These are phyloP conservation scores for Globisporangium iwayamae DNA, from an alignment of 352 stramenopile genomes.

Conservation along the genomic window DNA sequence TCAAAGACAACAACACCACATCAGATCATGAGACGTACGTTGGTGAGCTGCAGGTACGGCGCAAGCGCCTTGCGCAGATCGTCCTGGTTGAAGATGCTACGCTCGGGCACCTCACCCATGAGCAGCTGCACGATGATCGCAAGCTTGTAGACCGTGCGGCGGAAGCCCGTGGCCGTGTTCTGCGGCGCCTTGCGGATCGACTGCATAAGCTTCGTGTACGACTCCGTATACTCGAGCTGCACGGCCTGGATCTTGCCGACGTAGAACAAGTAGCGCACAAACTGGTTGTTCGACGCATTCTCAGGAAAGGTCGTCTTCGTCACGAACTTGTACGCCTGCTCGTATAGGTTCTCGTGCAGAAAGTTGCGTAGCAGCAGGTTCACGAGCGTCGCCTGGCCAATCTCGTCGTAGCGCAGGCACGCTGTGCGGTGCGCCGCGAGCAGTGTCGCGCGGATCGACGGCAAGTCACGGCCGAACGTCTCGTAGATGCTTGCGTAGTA, in stretches of 20 bases:
- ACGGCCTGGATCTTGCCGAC: slow-evolving; percentile 94
- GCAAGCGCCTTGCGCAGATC: slow-evolving; percentile 87
- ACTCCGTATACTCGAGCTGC: slow-evolving; percentile 97
- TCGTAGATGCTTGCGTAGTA: slow-evolving; percentile 80
- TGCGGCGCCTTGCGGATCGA: slow-evolving; percentile 95
- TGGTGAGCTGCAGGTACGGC: slow-evolving; percentile 96
- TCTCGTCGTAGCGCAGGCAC: slow-evolving; percentile 88
- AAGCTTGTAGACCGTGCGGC: slow-evolving; percentile 95
- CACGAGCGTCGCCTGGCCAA: slow-evolving; percentile 87
- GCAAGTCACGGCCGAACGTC: slow-evolving; percentile 52
- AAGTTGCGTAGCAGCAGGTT: slow-evolving; percentile 91
- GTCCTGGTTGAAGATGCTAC: slow-evolving; percentile 91
- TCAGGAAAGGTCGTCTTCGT: slow-evolving; percentile 88
- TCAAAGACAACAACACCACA: neutral
- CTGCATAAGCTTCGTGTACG: slow-evolving; percentile 95
- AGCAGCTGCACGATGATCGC: slow-evolving; percentile 96
- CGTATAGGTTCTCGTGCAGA: slow-evolving; percentile 87
- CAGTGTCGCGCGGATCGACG: slow-evolving; percentile 60
- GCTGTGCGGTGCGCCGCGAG: slow-evolving; percentile 84
- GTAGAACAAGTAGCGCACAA: slow-evolving; percentile 98
- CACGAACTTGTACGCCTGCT: slow-evolving; percentile 92
- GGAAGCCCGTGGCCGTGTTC: slow-evolving; percentile 95
- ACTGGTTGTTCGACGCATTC: slow-evolving; percentile 97
- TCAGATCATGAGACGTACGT: slow-evolving; percentile 34
- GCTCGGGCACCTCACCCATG: slow-evolving; percentile 97